Conservation (phyloP, 2,329 filamentous ascomycete species). For the Calonectria pseudoturangicola region DNA sequence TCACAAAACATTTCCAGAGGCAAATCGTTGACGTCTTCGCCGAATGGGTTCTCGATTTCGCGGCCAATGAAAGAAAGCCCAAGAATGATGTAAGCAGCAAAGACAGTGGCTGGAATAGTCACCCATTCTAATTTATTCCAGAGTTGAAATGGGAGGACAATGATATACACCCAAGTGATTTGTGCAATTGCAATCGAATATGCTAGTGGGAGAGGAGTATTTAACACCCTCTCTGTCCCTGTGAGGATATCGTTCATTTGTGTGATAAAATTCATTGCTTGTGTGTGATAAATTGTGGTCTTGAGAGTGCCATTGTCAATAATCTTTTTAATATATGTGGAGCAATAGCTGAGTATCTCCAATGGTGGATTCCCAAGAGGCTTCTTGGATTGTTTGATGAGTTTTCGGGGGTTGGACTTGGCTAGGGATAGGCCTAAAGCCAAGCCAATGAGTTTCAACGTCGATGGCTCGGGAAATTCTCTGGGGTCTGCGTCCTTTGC, state of each 20-base stretch:
- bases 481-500: slow-evolving; percentile 64
- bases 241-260: slow-evolving; percentile 82
- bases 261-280: slow-evolving; percentile 75
- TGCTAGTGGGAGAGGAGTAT: slow-evolving; percentile 86
- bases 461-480: slow-evolving; percentile 60
- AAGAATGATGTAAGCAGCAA: slow-evolving; percentile 86
- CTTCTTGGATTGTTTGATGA: slow-evolving; percentile 81
- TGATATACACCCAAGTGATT: slow-evolving; percentile 88
- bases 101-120: slow-evolving; percentile 83
- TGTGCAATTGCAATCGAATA: slow-evolving; percentile 89
- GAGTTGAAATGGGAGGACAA: slow-evolving; percentile 87
- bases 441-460: slow-evolving; percentile 79
- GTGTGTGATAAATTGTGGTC: slow-evolving; percentile 74
- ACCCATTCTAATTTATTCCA: slow-evolving; percentile 78
- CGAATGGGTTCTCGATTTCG: slow-evolving; percentile 90
- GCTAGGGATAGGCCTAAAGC: slow-evolving; percentile 85
- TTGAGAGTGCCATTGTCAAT: slow-evolving; percentile 72
- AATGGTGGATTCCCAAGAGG: slow-evolving; percentile 87
- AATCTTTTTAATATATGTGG: slow-evolving; percentile 77
- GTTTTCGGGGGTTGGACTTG: slow-evolving; percentile 83
- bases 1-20: slow-evolving; percentile 84
- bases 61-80: slow-evolving; percentile 82
- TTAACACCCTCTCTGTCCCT: slow-evolving; percentile 85
- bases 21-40: slow-evolving; percentile 86
- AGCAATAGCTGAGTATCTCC: slow-evolving; percentile 84